Percentiles rank a stretch among this genome's conserved stretches.
Evolutionary conservation across 176 grass and related monocot genomes (phyloP).

Genomic region (Thinopyrum elongatum): DNA sequence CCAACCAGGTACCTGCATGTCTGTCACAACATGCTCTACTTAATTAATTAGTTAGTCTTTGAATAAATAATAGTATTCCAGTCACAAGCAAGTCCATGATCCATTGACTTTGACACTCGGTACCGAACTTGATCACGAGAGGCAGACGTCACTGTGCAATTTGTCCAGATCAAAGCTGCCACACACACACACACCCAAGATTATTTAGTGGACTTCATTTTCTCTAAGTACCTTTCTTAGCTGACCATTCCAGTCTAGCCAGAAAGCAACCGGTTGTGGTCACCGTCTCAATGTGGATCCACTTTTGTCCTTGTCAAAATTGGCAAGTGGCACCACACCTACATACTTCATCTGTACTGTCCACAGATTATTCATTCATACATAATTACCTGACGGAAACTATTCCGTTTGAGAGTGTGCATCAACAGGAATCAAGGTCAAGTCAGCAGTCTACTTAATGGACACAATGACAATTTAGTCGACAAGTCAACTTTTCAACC

Average conservation of each 20-base stretch:
- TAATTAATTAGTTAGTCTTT: background rate
- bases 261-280: background rate
- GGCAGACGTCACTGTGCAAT: background rate
- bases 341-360: background rate
- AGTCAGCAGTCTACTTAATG: background rate
- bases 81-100: background rate
- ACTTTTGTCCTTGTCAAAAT: conserved; percentile 5
- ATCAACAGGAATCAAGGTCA: background rate
- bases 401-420: background rate
- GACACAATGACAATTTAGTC: background rate
- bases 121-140: background rate
- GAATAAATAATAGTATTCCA: background rate
- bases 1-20: conserved; percentile 61
- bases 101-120: background rate
- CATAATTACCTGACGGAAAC: background rate
- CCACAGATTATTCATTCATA: background rate
- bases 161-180: background rate
- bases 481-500: background rate
- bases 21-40: background rate
- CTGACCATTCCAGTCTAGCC: background rate
- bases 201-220: background rate
- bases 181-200: background rate
- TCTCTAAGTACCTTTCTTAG: background rate
- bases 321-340: background rate
- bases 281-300: background rate